phyloP scores from a whole-genome alignment of 2,329 filamentous ascomycete species.

The Paraphoma chrysanthemicola region DNA sequence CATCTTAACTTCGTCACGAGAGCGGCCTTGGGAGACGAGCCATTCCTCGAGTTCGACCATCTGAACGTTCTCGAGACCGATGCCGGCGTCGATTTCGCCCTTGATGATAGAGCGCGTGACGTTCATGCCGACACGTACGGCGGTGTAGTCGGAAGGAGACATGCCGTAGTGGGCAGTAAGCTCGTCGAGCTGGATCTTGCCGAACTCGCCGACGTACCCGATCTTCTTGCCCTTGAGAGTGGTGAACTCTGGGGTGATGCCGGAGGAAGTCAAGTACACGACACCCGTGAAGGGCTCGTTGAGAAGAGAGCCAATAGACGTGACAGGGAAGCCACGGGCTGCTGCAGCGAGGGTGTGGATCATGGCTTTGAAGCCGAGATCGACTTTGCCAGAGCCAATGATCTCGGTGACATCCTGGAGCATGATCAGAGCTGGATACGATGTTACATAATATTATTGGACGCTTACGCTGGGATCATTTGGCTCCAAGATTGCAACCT shows the following conservation, averaged over 20 bases:
- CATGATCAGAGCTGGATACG: constrained; percentile 9
- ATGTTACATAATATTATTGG: not conserved
- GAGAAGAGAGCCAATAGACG: constrained; percentile 75
- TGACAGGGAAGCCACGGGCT: constrained; percentile 75
- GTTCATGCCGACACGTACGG: constrained; percentile 82
- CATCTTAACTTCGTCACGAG: constrained; percentile 76
- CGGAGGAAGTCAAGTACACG: constrained; percentile 76
- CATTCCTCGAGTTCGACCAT: constrained; percentile 84
- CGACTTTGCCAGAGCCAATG: constrained; percentile 76
- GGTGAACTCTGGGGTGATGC: constrained; percentile 77
- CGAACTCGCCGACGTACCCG: constrained; percentile 81
- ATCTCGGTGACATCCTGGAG: constrained; percentile 77
- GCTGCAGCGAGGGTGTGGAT: constrained; percentile 82
- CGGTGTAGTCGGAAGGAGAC: constrained; percentile 74
- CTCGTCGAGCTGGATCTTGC: constrained; percentile 84
- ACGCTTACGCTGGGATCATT: constrained; percentile 72
- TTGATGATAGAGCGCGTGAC: constrained; percentile 77
- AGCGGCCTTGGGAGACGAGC: constrained; percentile 69
- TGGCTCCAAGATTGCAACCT: constrained; percentile 78
- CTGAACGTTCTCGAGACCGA: constrained; percentile 81
- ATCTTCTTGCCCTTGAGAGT: constrained; percentile 78
- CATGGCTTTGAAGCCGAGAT: constrained; percentile 84
- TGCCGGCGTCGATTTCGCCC: constrained; percentile 75
- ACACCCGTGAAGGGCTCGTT: constrained; percentile 83
- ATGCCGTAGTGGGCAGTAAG: constrained; percentile 80